Conservation (phyloP, 2,329 filamentous ascomycete species). For the Calonectria naviculata region DNA sequence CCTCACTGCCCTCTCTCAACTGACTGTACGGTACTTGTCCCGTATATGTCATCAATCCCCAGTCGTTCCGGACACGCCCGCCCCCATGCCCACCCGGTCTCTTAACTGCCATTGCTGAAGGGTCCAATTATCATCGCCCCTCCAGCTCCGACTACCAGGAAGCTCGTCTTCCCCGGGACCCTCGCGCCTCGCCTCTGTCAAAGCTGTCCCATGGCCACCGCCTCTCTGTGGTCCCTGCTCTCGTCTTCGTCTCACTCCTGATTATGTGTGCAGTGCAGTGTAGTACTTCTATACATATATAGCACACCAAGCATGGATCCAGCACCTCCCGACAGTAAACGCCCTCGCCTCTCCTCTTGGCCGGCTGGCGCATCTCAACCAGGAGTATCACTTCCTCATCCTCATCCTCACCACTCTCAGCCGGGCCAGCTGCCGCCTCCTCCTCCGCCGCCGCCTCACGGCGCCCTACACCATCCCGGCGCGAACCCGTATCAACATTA, state of each 20-base stretch:
- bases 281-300: constrained; percentile 49
- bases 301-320: constrained; percentile 67
- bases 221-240: constrained; percentile 52
- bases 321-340: constrained; percentile 69
- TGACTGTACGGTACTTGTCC: constrained; percentile 35
- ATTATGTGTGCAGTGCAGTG: constrained; percentile 49
- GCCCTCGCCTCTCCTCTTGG: constrained; percentile 65
- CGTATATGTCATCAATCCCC: constrained; percentile 43
- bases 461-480: constrained; percentile 45
- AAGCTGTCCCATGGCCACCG: constrained; percentile 46
- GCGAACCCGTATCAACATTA: constrained; percentile 55
- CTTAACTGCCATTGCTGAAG: constrained; percentile 42
- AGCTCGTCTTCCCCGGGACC: constrained; percentile 43
- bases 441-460: constrained; percentile 40
- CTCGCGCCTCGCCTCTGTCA: constrained; percentile 42
- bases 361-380: constrained; percentile 59
- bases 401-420: constrained; percentile 41
- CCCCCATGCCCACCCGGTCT: constrained; percentile 43
- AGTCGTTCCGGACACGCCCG: constrained; percentile 44
- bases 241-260: constrained; percentile 47
- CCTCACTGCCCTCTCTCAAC: constrained; percentile 35
- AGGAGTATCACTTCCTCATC: constrained; percentile 58
- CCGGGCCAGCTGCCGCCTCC: constrained; percentile 43
- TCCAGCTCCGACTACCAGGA: constrained; percentile 42
- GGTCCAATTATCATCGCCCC: constrained; percentile 44